Evolutionary conservation across 2,329 filamentous ascomycete genomes (phyloP).

Genomic region (Aspergillus tanneri): DNA sequence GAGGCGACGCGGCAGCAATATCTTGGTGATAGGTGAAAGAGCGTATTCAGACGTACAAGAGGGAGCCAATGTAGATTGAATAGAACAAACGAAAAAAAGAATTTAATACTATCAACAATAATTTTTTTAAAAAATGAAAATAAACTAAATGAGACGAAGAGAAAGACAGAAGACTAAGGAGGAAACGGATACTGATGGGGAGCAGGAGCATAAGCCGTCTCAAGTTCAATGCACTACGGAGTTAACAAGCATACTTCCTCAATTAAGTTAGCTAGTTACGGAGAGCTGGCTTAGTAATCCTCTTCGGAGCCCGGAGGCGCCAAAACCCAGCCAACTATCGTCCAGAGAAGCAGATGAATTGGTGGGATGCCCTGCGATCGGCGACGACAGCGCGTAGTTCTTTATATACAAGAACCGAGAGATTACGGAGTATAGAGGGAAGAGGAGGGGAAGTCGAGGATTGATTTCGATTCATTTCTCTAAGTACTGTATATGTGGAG

Average conservation of each 20-base stretch:
- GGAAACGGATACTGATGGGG: neutral
- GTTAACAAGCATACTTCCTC: no score
- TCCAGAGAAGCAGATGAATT: neutral
- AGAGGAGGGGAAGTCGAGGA: neutral
- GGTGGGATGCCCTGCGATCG: neutral
- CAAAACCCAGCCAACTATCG: no score
- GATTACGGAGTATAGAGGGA: neutral
- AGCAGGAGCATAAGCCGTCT: neutral
- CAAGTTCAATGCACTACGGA: neutral
- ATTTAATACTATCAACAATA: no score
- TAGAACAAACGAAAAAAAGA: neutral
- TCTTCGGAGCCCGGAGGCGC: no score
- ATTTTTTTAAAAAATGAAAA: neutral
- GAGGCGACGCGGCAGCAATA: neutral
- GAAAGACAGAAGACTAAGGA: neutral
- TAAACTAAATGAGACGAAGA: neutral
- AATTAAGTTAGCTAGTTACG: no score
- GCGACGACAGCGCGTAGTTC: neutral
- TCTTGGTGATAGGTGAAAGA: conserved; percentile 1
- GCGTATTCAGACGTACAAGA: no score
- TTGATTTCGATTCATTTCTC: no score
- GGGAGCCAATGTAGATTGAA: no score
- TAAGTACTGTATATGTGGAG: no score
- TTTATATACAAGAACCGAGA: neutral
- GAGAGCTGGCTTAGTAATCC: no score